These are phyloP conservation scores for Lactarius indigo DNA, from an alignment of 768 basidiomycete species.

Conservation along the genomic window DNA sequence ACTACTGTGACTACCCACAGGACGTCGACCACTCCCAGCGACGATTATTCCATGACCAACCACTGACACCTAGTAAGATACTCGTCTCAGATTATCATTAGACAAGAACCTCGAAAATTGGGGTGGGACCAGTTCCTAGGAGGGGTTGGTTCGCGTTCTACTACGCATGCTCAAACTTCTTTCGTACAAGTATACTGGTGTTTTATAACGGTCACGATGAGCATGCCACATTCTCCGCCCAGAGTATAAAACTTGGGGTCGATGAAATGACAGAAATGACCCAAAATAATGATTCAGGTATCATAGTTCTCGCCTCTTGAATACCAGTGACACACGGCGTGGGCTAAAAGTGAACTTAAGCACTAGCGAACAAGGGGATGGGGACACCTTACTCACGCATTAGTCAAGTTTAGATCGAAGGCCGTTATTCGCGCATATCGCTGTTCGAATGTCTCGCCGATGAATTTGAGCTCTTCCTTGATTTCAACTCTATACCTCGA, in stretches of 20 bases:
- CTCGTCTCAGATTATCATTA: background rate
- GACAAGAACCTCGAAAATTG: background rate
- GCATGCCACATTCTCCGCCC: background rate
- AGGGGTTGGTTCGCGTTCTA: background rate
- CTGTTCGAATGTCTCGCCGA: constrained; percentile 42
- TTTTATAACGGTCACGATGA: background rate
- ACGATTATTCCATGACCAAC: background rate
- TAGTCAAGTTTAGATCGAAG: background rate
- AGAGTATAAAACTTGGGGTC: no score
- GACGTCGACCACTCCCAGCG: background rate
- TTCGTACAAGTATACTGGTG: background rate
- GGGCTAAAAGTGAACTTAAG: constrained; percentile 11
- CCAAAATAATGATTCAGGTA: background rate
- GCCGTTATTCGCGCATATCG: constrained; percentile 32
- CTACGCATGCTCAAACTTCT: background rate
- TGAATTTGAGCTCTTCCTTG: constrained; percentile 48
- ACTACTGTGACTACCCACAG: background rate
- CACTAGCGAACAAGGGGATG: background rate
- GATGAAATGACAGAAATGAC: background rate
- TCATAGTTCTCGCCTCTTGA: constrained; percentile 17
- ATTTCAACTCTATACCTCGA: constrained; percentile 44
- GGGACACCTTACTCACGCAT: background rate
- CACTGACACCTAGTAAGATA: no score
- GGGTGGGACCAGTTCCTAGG: no score
- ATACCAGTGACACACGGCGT: constrained; percentile 23